Conservation (phyloP, 1,284 basidiomycete genomes). For the Ceratobasidium sp. region DNA sequence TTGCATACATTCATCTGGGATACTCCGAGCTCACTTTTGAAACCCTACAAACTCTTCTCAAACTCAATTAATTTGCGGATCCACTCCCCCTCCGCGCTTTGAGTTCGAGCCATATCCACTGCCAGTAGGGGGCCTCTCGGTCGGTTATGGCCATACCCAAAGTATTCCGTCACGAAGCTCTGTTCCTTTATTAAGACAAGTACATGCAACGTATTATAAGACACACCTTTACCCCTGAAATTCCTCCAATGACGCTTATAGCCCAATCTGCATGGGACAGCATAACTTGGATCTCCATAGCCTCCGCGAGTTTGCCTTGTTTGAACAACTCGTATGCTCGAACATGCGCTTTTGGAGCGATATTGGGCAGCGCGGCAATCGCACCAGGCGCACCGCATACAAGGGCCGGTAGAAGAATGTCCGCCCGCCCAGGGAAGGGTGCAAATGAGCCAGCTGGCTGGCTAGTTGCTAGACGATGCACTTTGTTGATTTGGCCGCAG, state of each 20-base stretch:
- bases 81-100: slow-evolving; percentile 53
- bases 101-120: slow-evolving; percentile 52
- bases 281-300: slow-evolving; percentile 71
- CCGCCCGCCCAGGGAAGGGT: slow-evolving; percentile 68
- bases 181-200: not conserved
- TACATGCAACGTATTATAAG: not conserved
- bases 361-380: slow-evolving; percentile 79
- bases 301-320: slow-evolving; percentile 67
- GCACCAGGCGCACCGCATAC: slow-evolving; percentile 71
- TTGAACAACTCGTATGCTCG: slow-evolving; percentile 66
- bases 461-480: slow-evolving; percentile 71
- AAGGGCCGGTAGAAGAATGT: slow-evolving; percentile 72
- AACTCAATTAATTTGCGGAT: slow-evolving; percentile 66
- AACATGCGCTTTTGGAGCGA: slow-evolving; percentile 76
- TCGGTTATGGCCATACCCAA: slow-evolving; percentile 67
- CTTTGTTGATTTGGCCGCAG: slow-evolving; percentile 84
- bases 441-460: slow-evolving; percentile 64
- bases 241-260: slow-evolving; percentile 71
- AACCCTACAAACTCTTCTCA: slow-evolving; percentile 62
- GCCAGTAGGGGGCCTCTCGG: slow-evolving; percentile 67
- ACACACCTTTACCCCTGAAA: slow-evolving; percentile 68
- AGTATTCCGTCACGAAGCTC: slow-evolving; percentile 67
- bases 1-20: no score
- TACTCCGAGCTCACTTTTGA: no score
- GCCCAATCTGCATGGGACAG: slow-evolving; percentile 79